Conservation (phyloP, 305 asterid genomes). For the Fraxinus paxiana region DNA sequence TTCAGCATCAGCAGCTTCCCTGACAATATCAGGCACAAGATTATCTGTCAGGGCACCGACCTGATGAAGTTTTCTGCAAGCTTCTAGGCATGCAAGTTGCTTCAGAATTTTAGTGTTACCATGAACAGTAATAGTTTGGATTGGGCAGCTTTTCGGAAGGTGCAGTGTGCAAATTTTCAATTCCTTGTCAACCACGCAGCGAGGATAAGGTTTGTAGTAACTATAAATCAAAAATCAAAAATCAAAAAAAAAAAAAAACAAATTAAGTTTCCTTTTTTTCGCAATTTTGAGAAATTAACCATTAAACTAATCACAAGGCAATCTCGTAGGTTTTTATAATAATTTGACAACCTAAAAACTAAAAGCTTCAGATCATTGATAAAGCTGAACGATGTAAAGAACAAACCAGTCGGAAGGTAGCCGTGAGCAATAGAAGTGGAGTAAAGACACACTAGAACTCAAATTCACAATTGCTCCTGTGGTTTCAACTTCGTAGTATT, state of each 20-base stretch:
- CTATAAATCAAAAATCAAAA: conserved; percentile 28
- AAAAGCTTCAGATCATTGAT: neutral
- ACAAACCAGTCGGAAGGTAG: conserved; percentile 79
- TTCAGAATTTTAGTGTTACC: conserved; percentile 43
- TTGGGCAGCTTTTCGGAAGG: conserved; percentile 71
- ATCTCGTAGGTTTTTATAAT: neutral
- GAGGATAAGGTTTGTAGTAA: conserved; percentile 73
- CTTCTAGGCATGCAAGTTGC: conserved; percentile 78
- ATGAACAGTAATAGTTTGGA: conserved; percentile 36
- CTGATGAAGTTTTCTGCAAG: conserved; percentile 73
- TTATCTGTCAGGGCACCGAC: conserved; percentile 57
- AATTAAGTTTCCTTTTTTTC: neutral
- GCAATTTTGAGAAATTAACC: neutral
- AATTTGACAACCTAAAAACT: neutral
- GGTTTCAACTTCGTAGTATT: conserved; percentile 49
- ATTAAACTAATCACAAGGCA: neutral
- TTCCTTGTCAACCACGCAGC: conserved; percentile 41
- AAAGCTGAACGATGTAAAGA: conserved; percentile 13
- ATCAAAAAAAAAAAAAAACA: neutral
- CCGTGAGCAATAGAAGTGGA: conserved; percentile 69
- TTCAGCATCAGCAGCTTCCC: conserved; percentile 48
- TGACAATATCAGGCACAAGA: conserved; percentile 70
- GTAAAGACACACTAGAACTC: conserved; percentile 56
- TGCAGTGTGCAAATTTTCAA: conserved; percentile 40
- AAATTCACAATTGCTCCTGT: conserved; percentile 64